Conservation (phyloP, 352 stramenopile species). For the Globisporangium mamillatum region DNA sequence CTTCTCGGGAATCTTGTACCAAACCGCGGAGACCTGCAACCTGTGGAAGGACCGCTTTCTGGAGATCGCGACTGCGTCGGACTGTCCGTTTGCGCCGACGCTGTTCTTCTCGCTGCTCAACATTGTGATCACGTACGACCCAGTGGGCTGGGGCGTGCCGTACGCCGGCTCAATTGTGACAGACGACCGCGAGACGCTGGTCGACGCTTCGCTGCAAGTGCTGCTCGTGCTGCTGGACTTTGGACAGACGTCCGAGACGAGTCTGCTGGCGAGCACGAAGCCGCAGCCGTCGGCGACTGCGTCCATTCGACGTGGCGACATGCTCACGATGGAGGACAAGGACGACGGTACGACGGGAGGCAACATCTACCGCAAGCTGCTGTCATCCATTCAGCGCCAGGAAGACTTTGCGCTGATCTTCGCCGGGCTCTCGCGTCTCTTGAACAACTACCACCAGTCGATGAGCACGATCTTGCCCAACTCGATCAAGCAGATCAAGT, state of each 20-base stretch:
- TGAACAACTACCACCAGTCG: constrained; percentile 95
- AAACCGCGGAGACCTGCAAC: constrained; percentile 90
- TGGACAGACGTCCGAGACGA: constrained; percentile 60
- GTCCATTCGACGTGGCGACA: constrained; percentile 26
- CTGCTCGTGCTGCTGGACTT: constrained; percentile 95
- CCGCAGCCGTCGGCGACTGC: constrained; percentile 35
- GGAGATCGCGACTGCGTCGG: constrained; percentile 80
- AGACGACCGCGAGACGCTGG: constrained; percentile 87
- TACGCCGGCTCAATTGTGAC: constrained; percentile 89
- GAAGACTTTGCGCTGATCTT: constrained; percentile 94
- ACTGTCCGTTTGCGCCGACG: constrained; percentile 92
- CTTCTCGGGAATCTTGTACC: constrained; percentile 96
- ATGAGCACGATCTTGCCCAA: constrained; percentile 94
- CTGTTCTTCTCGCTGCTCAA: constrained; percentile 97
- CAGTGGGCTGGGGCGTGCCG: constrained; percentile 86
- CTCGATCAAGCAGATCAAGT: constrained; percentile 93
- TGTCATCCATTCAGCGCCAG: constrained; percentile 64
- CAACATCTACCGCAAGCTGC: constrained; percentile 70
- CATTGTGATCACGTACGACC: constrained; percentile 93
- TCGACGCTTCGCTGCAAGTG: constrained; percentile 92
- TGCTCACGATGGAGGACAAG: constrained; percentile 25
- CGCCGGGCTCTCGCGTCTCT: constrained; percentile 91
- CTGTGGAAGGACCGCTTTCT: constrained; percentile 91
- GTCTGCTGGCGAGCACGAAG: constrained; percentile 44
- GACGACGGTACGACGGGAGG: constrained; percentile 23